phyloP scores from a whole-genome alignment of 129 eudicot genomes.

The Tagetes patula region DNA sequence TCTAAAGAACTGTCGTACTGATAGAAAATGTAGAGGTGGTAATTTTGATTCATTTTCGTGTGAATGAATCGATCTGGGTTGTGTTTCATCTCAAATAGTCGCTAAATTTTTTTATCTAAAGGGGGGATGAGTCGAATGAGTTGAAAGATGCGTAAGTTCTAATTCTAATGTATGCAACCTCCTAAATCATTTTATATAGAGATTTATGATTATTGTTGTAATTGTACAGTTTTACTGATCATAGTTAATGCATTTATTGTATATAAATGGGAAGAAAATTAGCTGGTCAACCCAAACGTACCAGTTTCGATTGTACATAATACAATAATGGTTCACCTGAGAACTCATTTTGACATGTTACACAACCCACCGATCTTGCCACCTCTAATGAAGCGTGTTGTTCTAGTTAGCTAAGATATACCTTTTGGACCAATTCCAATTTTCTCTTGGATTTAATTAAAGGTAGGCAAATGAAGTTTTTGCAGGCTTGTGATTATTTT shows the following conservation, averaged over 20 bases:
- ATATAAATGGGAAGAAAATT: not conserved
- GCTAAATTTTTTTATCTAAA: not conserved
- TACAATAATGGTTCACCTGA: not conserved
- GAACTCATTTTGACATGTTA: not conserved
- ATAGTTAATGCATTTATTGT: not conserved
- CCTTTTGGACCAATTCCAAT: not conserved
- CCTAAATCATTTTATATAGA: not conserved
- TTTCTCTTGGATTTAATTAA: not conserved
- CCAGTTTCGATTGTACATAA: not conserved
- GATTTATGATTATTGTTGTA: not conserved
- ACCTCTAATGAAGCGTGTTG: not conserved
- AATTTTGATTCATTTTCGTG: not conserved
- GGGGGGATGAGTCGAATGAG: not conserved
- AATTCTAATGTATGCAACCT: not conserved
- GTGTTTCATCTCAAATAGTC: conserved; percentile 1
- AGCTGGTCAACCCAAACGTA: not conserved
- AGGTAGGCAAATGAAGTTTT: not conserved
- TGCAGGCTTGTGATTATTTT: not conserved
- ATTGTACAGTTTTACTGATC: not conserved
- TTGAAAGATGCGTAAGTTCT: not conserved
- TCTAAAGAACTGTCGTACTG: not conserved
- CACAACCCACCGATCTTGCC: not conserved
- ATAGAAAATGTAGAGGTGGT: not conserved
- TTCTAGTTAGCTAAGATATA: not conserved
- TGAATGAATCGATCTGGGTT: not conserved